Evolutionary conservation across 345 rosid genomes (phyloP), one percentile per base, ranked within the genome.

Genomic region (Anacardium occidentale): DNA sequence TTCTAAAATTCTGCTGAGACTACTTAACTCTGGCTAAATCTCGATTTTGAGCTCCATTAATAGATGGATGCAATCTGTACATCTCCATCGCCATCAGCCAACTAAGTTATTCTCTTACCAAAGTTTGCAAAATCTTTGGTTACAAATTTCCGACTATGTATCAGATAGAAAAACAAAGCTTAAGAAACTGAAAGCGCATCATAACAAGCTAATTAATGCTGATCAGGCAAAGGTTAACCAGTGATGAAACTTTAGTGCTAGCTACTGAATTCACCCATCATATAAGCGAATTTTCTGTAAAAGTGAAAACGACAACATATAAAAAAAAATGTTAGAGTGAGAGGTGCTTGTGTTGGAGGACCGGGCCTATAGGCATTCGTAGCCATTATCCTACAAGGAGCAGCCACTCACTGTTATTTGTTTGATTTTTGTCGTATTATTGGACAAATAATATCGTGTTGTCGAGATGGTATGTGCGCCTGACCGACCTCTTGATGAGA

Each of bases 341-440:
- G 29, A 56, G 60, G 60, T 53, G 12, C 21, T 40, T 62, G 2
- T 25, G 18, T 57, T 69, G 7, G 73, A 58, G 73, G 58, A 29
- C 2, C 2, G 32, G 32, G 32, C 20, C 44, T 26, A 5, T 37
- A 42, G 15, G 40, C 64, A 17, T 24, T 22, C 14, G 6, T 45
- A 70, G 73, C 65, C 64, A 45, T 44, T 44, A 25, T 25, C 25
- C 73, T 57, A 57, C 42, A 24, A 24, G 32, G 32, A 29, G 59
- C 22, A 12, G 73, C 24, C 47, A 26, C 47, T 8, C 53, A 14
- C 51, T 22, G 24, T 69, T 24, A n/a, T 48, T 51, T 51, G 24
- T 66, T 50, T 50, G 56, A 26, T 59, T 70, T 59, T 60, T 9
- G 74, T 71, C 74, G 74, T 45, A 29, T 29, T 37, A 24, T n/a